Percentiles rank a stretch among this genome's conserved stretches.
Evolutionary conservation across 1,139 yeast genomes (phyloP).

Genomic region (Taiozyma sp.): DNA sequence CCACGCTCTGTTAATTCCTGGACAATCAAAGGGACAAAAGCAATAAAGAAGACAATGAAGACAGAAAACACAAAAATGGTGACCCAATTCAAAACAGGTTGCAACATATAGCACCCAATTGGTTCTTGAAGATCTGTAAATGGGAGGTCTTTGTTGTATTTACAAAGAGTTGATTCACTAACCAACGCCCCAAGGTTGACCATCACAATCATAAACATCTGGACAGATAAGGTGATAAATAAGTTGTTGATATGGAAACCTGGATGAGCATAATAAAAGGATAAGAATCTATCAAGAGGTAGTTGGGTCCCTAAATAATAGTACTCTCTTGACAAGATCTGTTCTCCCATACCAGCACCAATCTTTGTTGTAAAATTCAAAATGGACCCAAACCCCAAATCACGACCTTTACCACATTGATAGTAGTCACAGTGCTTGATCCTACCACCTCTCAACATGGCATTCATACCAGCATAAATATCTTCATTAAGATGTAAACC

Average conservation of each 20-base stretch:
- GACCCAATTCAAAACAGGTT: conserved; percentile 78
- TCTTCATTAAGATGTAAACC: conserved; percentile 87
- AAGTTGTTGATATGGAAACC: conserved; percentile 86
- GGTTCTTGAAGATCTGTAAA: conserved; percentile 61
- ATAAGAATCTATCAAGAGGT: conserved; percentile 74
- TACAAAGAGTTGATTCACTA: conserved; percentile 56
- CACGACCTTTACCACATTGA: conserved; percentile 92
- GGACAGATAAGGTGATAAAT: conserved; percentile 71
- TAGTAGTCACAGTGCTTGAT: conserved; percentile 85
- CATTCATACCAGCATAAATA: conserved; percentile 89
- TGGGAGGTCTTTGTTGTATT: conserved; percentile 48
- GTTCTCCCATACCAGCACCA: conserved; percentile 97
- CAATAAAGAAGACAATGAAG: conserved; percentile 77
- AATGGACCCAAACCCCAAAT: conserved; percentile 81
- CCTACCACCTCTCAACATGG: conserved; percentile 75
- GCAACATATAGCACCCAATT: conserved; percentile 68
- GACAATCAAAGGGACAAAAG: conserved; percentile 73
- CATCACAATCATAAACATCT: conserved; percentile 62
- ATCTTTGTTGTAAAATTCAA: conserved; percentile 82
- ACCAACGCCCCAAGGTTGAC: conserved; percentile 65
- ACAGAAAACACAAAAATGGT: conserved; percentile 76
- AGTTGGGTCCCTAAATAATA: conserved; percentile 75
- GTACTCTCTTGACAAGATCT: conserved; percentile 78
- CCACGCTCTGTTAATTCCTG: conserved; percentile 85
- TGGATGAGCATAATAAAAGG: conserved; percentile 89